Base-by-base conservation (phyloP, 2,329 filamentous ascomycete genomes). In the Berkeleyomyces rouxiae region DNA sequence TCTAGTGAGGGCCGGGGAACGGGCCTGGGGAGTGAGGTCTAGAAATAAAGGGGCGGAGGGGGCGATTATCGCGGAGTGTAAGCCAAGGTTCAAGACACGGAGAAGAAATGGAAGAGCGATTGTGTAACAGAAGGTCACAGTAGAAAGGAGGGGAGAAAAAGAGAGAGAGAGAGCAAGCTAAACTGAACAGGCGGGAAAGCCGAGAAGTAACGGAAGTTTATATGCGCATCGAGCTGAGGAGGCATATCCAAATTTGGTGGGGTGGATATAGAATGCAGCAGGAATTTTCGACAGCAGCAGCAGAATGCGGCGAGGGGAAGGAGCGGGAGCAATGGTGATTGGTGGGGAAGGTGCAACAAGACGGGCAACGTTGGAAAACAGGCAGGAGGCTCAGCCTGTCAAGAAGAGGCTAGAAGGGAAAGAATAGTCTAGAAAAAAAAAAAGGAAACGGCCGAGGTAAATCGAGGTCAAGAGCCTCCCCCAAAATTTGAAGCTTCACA, bases 1-100 rank as follows among this genome's bases (percentile, higher is more conserved):
- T 65, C 63, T 66, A 63, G 57, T 55, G 16, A 59, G 39, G 13
- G 47, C 31, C 40, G 59, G 47, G 16, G 39, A 31, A 33, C 53
- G 53, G 36, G 46, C 44, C 39, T 16, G 53, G n/a, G 58, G 39
- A 42, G 47, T 44, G 40, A 60, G 58, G 47, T 65, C 63, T 64
- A 31, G 37, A 58, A 11, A 36, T 10, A 51, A 33, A n/a, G 44
- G 61, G 57, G 7, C 31, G 13, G 9, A 36, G 36, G 49, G 7
- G 42, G 42, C 7, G 11, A 5, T 4, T 5, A n/a, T 11, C 4
- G 43, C 11, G 3, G 11, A 5, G 43, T n/a, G 51, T 55, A 31
- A 55, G 51, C 36, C n/a, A 42, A 33, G 31, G 31, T 39, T 61
- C 13, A 49, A 33, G 40, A 44, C 42, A 44, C n/a, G 47, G 36